Conservation (phyloP, 768 basidiomycete genomes). For the Pholiota conissans region DNA sequence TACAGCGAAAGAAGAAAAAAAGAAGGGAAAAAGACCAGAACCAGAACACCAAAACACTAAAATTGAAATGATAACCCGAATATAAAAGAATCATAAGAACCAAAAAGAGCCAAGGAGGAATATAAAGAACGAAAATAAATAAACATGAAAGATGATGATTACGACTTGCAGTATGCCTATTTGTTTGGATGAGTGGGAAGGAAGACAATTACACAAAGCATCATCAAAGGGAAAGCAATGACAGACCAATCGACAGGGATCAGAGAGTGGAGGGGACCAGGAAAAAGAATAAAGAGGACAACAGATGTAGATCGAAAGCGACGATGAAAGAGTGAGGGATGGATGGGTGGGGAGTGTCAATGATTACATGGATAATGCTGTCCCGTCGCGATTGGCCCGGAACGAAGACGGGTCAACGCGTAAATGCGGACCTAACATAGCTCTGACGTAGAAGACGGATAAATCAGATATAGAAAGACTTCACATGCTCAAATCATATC, state of each 20-base stretch:
- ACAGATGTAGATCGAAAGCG: background rate
- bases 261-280: too few relatives aligned
- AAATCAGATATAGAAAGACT: background rate
- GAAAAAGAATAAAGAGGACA: too few relatives aligned
- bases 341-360: background rate
- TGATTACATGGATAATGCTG: background rate
- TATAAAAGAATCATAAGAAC: background rate
- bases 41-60: too few relatives aligned
- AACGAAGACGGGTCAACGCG: background rate
- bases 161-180: background rate
- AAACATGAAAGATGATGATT: background rate
- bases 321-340: background rate
- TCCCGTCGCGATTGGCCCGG: background rate
- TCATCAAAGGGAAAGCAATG: background rate
- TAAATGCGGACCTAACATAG: background rate
- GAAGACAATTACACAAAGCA: background rate
- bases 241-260: background rate
- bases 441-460: background rate
- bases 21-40: too few relatives aligned
- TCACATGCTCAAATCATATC: constrained; percentile 45
- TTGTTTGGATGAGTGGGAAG: too few relatives aligned
- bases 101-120: background rate
- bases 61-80: too few relatives aligned
- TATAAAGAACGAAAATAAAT: background rate
- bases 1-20: too few relatives aligned